Conservation (phyloP, 2,329 filamentous ascomycete genomes). For the Parastagonospora avenae region DNA sequence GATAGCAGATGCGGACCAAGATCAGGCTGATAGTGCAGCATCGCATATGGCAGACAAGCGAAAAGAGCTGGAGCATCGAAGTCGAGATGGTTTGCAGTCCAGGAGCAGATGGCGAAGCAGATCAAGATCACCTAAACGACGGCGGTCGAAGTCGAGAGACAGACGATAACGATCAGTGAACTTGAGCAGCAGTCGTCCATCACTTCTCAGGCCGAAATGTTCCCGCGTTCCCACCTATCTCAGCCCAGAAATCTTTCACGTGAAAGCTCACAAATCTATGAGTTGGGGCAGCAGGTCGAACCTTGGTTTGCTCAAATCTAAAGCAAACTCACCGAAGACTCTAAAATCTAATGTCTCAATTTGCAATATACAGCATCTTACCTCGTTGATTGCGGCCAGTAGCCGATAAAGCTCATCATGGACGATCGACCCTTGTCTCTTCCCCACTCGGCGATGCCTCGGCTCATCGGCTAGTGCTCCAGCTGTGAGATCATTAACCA, state of each 20-base stretch:
- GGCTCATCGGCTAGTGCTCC: constrained; percentile 2
- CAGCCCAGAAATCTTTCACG: too few species aligned
- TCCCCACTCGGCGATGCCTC: neutral
- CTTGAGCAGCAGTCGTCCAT: neutral
- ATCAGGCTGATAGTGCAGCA: constrained; percentile 9
- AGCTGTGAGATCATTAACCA: constrained; percentile 6
- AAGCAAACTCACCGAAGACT: too few species aligned
- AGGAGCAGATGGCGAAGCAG: constrained; percentile 23
- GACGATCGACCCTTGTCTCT: neutral
- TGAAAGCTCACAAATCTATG: too few species aligned
- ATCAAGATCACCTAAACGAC: constrained; percentile 40
- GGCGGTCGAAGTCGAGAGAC: constrained; percentile 29
- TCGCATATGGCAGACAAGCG: constrained; percentile 29
- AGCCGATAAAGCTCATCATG: neutral
- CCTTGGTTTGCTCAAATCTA: too few species aligned
- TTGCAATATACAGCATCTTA: too few species aligned
- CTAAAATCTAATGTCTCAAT: too few species aligned
- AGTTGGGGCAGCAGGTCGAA: too few species aligned
- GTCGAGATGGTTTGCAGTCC: constrained; percentile 22
- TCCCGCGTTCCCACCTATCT: too few species aligned
- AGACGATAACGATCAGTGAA: constrained; percentile 2
- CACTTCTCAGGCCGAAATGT: neutral
- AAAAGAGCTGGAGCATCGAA: constrained; percentile 39
- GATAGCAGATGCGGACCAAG: constrained; percentile 20
- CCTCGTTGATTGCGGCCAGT: neutral